Evolutionary conservation across 2,329 filamentous ascomycete species (phyloP), one percentile per base, ranked within the genome.

Genomic region (Cytospora piceicola): DNA sequence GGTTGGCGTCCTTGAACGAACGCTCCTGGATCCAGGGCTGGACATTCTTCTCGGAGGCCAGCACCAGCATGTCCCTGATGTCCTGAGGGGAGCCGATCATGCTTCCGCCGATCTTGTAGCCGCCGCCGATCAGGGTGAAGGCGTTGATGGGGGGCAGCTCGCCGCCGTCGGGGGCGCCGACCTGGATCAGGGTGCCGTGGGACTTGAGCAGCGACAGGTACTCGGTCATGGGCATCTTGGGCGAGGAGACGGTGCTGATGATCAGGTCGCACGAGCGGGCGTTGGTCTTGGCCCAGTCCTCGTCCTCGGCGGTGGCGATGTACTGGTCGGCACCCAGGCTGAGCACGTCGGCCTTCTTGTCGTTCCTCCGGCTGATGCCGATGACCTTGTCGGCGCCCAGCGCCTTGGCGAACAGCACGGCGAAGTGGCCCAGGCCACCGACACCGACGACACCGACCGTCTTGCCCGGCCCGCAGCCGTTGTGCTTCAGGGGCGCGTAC

Each of bases 341-440:
- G 58, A 80, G 73, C 1, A 81, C 84, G 69, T 88, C 85, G 0
- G 77, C 79, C 57, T 77, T 79, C 78, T 88, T 88, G 61, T 75
- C 74, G 6, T 73, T 74, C 7, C 77, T 81, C 29, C 85, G 79
- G 15, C 83, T 87, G 71, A 88, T 87, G 12, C 81, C 85, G 17
- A 87, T 80, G 9, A 88, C 82, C 51, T 81, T 80, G 58, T 89
- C 84, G 22, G 84, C 85, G 14, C 85, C 86, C 15, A 92, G 75
- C 1, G 89, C 89, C 74, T 86, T 88, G 1, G 90, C 89, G 71
- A 86, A 90, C 42, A 90, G 76, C 15, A 92, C 75, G 2, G 85
- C 90, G 67, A 91, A 87, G 75, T 92, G 88, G 0, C 89, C 89
- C 2, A 91, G 74, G 1, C 89, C 88, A 4, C 89, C 89, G 24